Evolutionary conservation across 208 protist species (phyloP), one percentile per base, ranked within the genome.

Genomic region (Chromosphaera perkinsii): DNA sequence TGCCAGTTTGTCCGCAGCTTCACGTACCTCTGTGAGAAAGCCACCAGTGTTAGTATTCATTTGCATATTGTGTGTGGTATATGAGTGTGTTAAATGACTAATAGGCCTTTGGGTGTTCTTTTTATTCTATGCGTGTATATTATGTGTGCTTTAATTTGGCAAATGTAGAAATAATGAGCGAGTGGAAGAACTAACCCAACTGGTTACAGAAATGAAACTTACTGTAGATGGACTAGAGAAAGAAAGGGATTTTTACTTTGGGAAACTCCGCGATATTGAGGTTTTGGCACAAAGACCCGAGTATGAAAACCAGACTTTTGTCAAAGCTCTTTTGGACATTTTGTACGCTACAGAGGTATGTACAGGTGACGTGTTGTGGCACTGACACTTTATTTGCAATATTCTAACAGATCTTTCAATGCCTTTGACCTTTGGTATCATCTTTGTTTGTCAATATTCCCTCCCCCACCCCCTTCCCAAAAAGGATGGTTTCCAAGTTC

Each of bases 181-280:
- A n/a, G n/a, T n/a, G n/a, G 27, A 5, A 22, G 49, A 55, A 32
- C 10, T 35, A 22, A 55, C 22, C 49, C 10, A 56, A 9, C 54
- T 31, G 36, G 20, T 82, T 4, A 26, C 48, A 2, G 67, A 77
- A 27, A 48, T 81, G 14, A 62, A 79, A 54, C 22, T 68, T 0
- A 70, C 37, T 0, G 62, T 82, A 0, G 66, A 81, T 4, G 66
- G 58, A 0, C 55, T 87, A 20, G 75, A 88, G 69, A 72, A 49
- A 0, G 83, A 87, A 61, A 62, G 77, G 22, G 81, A 87, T 39
- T 88, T 84, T 17, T 88, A 87, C 73, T 87, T 76, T 33, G 33
- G 48, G 3, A 85, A 85, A 51, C 61, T 88, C 24, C 76, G 78
- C 37, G 64, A 83, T 1, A 61, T 87, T 12, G 84, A 88, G 76